Evolutionary conservation across 495 filamentous ascomycete genomes (phyloP).

Genomic region (Daldinia caldariorum): DNA sequence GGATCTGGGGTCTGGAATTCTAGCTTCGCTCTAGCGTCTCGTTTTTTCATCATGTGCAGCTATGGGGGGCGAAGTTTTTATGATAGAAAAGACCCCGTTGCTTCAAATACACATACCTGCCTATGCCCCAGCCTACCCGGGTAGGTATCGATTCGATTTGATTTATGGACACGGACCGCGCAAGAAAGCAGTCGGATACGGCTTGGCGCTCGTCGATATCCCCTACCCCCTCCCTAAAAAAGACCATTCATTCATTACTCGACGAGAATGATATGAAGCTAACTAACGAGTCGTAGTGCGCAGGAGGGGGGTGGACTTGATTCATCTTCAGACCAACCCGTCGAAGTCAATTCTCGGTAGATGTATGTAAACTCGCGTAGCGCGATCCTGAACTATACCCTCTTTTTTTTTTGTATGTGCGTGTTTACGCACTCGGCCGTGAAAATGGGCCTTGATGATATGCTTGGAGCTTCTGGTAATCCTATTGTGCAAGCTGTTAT

Average conservation of each 20-base stretch:
- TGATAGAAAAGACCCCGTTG: not conserved
- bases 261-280: slow-evolving; percentile 9
- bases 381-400: slow-evolving; percentile 3
- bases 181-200: not conserved
- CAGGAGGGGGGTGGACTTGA: not conserved
- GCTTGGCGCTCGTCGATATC: too few relatives aligned
- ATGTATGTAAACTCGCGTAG: slow-evolving; percentile 18
- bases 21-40: slow-evolving; percentile 2
- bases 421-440: too few relatives aligned
- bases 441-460: too few relatives aligned
- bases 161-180: not conserved
- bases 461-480: not conserved
- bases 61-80: not conserved
- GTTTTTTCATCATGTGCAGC: not conserved
- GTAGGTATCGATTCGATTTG: not conserved
- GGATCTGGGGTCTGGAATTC: slow-evolving; percentile 6
- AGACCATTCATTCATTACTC: slow-evolving; percentile 5
- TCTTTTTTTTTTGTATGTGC: not conserved
- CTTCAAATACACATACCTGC: too few relatives aligned
- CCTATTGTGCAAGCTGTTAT: not conserved
- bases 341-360: slow-evolving; percentile 17
- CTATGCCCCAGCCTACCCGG: too few relatives aligned
- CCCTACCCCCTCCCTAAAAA: too few relatives aligned
- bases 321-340: slow-evolving; percentile 7
- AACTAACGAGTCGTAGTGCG: slow-evolving; percentile 6